Percentiles rank a stretch among this genome's conserved stretches.
phyloP scores from a whole-genome alignment of 2,329 filamentous ascomycete species.

The Epicoccum sorghinum region DNA sequence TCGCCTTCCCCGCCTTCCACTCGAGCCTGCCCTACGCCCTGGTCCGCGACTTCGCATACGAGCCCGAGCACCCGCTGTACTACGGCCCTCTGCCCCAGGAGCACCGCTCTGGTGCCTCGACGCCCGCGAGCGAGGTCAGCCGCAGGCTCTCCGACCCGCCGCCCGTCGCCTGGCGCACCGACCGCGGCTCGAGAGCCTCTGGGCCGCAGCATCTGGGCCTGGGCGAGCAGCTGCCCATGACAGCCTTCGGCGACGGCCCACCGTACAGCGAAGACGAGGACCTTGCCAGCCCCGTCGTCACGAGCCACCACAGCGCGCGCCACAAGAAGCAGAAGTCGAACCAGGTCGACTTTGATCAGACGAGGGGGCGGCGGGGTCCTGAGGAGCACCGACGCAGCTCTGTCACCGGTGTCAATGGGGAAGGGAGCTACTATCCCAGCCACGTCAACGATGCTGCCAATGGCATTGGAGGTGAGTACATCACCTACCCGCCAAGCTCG shows the following conservation, averaged over 20 bases:
- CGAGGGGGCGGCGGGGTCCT: constrained; percentile 40
- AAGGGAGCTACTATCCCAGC: constrained; percentile 76
- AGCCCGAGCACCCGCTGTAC: constrained; percentile 80
- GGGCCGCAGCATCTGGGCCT: constrained; percentile 57
- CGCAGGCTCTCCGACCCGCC: constrained; percentile 82
- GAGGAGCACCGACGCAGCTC: constrained; percentile 53
- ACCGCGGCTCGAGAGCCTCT: constrained; percentile 62
- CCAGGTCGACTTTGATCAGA: constrained; percentile 49
- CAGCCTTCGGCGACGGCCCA: constrained; percentile 79
- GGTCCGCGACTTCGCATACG: constrained; percentile 96
- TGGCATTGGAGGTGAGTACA: constrained; percentile 78
- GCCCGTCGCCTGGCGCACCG: constrained; percentile 73
- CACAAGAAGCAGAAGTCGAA: constrained; percentile 78
- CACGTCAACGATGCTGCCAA: constrained; percentile 70
- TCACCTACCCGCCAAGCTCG: constrained; percentile 72
- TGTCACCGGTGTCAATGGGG: constrained; percentile 60
- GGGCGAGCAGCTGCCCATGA: constrained; percentile 76
- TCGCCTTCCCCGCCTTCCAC: constrained; percentile 80
- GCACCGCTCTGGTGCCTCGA: constrained; percentile 79
- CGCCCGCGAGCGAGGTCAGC: constrained; percentile 76
- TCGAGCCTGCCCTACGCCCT: constrained; percentile 87
- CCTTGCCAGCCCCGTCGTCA: constrained; percentile 84
- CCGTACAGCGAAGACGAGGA: constrained; percentile 97
- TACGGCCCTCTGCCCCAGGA: constrained; percentile 84
- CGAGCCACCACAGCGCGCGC: constrained; percentile 66